phyloP scores from a whole-genome alignment of 139 green algal genomes.

The Dunaliella sp. region DNA sequence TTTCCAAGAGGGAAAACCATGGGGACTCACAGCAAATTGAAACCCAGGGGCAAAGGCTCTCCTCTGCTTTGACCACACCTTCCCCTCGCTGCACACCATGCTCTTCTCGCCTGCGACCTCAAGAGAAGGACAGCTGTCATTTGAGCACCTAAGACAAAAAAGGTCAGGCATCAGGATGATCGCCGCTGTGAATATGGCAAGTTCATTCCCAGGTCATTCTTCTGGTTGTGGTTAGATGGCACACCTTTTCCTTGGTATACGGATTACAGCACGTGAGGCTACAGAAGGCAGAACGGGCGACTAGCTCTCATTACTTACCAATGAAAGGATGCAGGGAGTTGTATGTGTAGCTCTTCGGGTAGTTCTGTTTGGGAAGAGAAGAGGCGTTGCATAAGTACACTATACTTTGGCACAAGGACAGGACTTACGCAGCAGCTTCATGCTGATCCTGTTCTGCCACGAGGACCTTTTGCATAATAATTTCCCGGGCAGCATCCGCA shows the following conservation, averaged over 20 bases:
- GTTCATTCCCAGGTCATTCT: neutral
- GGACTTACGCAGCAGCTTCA: neutral
- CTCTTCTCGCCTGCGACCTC: neutral
- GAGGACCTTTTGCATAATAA: neutral
- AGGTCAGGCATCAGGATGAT: neutral
- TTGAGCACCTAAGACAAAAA: neutral
- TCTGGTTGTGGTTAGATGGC: neutral
- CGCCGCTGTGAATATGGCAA: neutral
- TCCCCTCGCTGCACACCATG: neutral
- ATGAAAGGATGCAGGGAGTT: constrained; percentile 8
- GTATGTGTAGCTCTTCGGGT: constrained; percentile 7
- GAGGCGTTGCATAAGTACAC: neutral
- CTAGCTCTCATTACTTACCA: neutral
- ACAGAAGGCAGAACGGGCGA: neutral
- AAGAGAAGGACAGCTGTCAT: neutral
- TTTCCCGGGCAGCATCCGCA: neutral
- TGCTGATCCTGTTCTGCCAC: neutral
- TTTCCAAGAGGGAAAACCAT: neutral
- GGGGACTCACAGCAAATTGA: neutral
- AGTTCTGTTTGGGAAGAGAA: constrained; percentile 5
- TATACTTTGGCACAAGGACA: neutral
- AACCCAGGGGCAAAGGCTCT: constrained; percentile 17
- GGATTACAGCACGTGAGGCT: neutral
- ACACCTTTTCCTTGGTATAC: neutral
- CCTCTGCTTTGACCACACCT: neutral